Evolutionary conservation across 306 rosid species (phyloP).

Genomic region (Vicia sativa): DNA sequence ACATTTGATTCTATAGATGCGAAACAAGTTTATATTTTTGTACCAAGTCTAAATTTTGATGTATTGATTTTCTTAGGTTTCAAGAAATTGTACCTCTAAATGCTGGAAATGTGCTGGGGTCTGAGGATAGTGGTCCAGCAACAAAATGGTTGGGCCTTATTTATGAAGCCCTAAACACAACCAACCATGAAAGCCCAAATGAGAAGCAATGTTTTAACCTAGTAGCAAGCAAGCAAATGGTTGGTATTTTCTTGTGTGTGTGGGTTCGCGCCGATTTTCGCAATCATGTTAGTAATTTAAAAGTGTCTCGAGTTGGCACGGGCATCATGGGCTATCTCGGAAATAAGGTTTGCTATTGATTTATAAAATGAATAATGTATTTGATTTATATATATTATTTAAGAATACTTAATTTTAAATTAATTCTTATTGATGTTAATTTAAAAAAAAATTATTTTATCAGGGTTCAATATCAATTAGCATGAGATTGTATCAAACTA

Average conservation of each 20-base stretch:
- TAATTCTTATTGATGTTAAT: neutral
- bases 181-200: neutral
- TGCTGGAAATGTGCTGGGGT: slow-evolving; percentile 86
- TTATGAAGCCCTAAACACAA: slow-evolving; percentile 53
- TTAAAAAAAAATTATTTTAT: too few relatives aligned
- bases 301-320: slow-evolving; percentile 75
- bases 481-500: slow-evolving; percentile 66
- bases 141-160: slow-evolving; percentile 76
- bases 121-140: slow-evolving; percentile 79
- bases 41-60: neutral
- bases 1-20: too few relatives aligned
- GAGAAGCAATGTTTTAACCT: slow-evolving; percentile 44
- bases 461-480: slow-evolving; percentile 91
- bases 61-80: slow-evolving; percentile 50
- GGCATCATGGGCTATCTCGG: slow-evolving; percentile 97
- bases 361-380: too few relatives aligned
- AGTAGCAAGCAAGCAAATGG: slow-evolving; percentile 93
- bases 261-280: slow-evolving; percentile 65
- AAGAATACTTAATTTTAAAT: slow-evolving; percentile 34
- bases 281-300: slow-evolving; percentile 49
- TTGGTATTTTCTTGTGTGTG: slow-evolving; percentile 80
- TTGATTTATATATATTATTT: too few relatives aligned
- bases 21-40: too few relatives aligned
- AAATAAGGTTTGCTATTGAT: slow-evolving; percentile 63
- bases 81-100: slow-evolving; percentile 94